Evolutionary conservation across 495 filamentous ascomycete species (phyloP).

Genomic region (Penicillium fimorum): DNA sequence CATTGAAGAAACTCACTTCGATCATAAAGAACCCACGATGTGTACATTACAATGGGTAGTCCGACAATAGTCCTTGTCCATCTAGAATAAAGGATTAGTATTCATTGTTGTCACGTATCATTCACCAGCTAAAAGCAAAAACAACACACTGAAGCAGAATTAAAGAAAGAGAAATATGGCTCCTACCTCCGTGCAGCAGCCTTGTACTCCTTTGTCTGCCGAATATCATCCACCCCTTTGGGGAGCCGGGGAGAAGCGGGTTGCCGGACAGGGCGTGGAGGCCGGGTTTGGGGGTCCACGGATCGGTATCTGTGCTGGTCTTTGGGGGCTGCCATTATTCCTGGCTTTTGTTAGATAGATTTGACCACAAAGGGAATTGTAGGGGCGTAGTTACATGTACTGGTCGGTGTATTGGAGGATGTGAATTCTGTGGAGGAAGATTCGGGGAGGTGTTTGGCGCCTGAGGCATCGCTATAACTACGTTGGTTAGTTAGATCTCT

Average conservation of each 20-base stretch:
- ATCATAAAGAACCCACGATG: slow-evolving; percentile 29
- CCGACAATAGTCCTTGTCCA: slow-evolving; percentile 53
- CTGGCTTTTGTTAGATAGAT: neutral
- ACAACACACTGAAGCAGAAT: neutral
- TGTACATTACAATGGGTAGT: slow-evolving; percentile 50
- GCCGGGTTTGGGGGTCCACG: slow-evolving; percentile 6
- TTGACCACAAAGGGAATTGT: neutral
- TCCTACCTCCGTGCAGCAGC: slow-evolving; percentile 28
- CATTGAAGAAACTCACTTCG: slow-evolving; percentile 17
- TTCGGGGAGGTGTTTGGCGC: slow-evolving; percentile 13
- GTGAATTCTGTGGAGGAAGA: slow-evolving; percentile 1
- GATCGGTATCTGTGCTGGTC: slow-evolving; percentile 10
- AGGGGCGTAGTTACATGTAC: neutral
- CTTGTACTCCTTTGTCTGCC: slow-evolving; percentile 32
- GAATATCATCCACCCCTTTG: slow-evolving; percentile 23
- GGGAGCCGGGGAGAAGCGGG: slow-evolving; percentile 3
- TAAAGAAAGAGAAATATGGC: neutral
- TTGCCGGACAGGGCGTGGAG: slow-evolving; percentile 13
- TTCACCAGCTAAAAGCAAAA: neutral
- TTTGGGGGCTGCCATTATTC: neutral
- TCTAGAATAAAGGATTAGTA: slow-evolving; percentile 34
- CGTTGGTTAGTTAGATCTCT: no score
- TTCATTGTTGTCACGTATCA: slow-evolving; percentile 3
- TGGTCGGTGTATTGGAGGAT: neutral
- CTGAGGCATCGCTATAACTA: slow-evolving; percentile 16